Percentiles rank a stretch among this genome's conserved stretches.
phyloP scores from a whole-genome alignment of 2,329 filamentous ascomycete genomes.

The Calonectria pseudoreteaudii region DNA sequence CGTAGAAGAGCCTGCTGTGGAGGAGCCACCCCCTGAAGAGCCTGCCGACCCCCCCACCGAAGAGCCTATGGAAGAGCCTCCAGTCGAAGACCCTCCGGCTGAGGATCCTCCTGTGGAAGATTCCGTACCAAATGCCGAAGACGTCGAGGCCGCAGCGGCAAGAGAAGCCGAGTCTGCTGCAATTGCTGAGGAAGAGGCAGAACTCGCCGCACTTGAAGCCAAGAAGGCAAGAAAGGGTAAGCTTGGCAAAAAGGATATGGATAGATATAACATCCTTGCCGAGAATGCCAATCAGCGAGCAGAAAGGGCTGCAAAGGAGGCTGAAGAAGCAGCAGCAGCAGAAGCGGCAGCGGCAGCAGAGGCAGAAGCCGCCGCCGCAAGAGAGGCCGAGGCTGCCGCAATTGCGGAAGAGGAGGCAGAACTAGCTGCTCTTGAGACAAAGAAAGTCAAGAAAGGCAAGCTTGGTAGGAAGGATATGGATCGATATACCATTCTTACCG shows the following conservation, averaged over 20 bases:
- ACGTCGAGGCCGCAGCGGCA: neutral
- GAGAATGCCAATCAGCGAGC: slow-evolving; percentile 35
- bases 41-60: slow-evolving; percentile 15
- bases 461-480: slow-evolving; percentile 44
- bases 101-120: slow-evolving; percentile 26
- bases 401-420: slow-evolving; percentile 42
- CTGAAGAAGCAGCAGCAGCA: slow-evolving; percentile 36
- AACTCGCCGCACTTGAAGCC: slow-evolving; percentile 32
- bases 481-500: slow-evolving; percentile 42
- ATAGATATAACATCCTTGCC: slow-evolving; percentile 32
- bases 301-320: slow-evolving; percentile 28
- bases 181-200: slow-evolving; percentile 36
- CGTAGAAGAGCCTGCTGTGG: slow-evolving; percentile 9
- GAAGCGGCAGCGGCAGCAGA: slow-evolving; percentile 29
- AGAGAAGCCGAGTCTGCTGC: slow-evolving; percentile 27
- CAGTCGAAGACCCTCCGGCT: slow-evolving; percentile 25
- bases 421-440: slow-evolving; percentile 46
- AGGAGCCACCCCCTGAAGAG: slow-evolving; percentile 7
- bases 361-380: slow-evolving; percentile 50
- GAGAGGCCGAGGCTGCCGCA: slow-evolving; percentile 50
- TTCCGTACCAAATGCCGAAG: neutral
- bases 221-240: slow-evolving; percentile 40
- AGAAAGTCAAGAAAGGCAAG: slow-evolving; percentile 49
- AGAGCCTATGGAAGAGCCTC: slow-evolving; percentile 10
- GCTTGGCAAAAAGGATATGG: slow-evolving; percentile 36